Evolutionary conservation across 306 rosid species (phyloP).

Genomic region (Cucurbita moschata): DNA sequence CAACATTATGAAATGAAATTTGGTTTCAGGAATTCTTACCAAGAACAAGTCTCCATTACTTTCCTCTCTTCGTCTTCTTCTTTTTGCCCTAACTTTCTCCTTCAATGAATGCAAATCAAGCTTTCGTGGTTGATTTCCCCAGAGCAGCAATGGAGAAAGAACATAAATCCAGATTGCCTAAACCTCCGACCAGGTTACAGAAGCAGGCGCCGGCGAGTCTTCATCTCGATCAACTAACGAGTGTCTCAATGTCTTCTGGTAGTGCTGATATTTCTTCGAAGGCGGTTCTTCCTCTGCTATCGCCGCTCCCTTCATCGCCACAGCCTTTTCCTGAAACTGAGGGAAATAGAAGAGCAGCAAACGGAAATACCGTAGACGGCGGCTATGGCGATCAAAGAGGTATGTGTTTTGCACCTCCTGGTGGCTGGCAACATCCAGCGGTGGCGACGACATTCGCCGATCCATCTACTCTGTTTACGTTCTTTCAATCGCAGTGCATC

Average conservation of each 20-base stretch:
- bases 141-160: conserved; percentile 1
- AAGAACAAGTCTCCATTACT: background rate
- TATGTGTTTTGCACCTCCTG: background rate
- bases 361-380: background rate
- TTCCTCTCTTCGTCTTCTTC: background rate
- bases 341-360: conserved; percentile 2
- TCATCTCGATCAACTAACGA: conserved; percentile 23
- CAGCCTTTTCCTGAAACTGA: conserved; percentile 12
- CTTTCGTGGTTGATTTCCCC: background rate
- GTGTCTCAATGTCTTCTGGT: conserved; percentile 9
- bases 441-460: conserved; percentile 23
- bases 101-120: background rate
- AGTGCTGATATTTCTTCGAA: conserved; percentile 11
- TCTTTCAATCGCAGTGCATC: conserved; percentile 47
- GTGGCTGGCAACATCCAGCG: conserved; percentile 54
- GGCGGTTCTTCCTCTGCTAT: conserved; percentile 65
- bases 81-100: background rate
- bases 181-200: conserved; percentile 45
- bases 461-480: conserved; percentile 29
- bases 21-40: background rate
- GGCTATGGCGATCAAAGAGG: background rate
- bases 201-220: conserved; percentile 50
- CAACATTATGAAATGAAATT: background rate
- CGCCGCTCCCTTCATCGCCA: conserved; percentile 45
- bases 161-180: background rate